Conservation (phyloP, 129 eudicot genomes). For the Silybum marianum region DNA sequence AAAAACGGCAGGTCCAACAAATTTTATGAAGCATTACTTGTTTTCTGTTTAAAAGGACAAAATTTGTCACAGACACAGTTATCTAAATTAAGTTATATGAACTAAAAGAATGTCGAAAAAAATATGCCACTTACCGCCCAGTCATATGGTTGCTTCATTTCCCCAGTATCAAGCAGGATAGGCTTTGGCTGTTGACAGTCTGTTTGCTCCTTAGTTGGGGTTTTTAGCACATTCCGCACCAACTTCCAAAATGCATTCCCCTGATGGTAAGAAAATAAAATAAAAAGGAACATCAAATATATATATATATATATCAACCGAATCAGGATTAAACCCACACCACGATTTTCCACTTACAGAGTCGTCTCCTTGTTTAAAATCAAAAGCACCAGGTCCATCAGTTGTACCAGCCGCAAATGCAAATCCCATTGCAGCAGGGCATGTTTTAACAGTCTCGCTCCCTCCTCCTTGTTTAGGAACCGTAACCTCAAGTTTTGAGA, state of each 20-base stretch:
- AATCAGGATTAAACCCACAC: neutral
- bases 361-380: conserved; percentile 92
- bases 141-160: conserved; percentile 93
- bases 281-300: neutral
- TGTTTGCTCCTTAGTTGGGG: conserved; percentile 71
- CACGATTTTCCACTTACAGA: conserved; percentile 39
- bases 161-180: conserved; percentile 93
- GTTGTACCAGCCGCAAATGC: conserved; percentile 99
- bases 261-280: conserved; percentile 35
- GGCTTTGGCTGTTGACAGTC: conserved; percentile 97
- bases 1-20: neutral
- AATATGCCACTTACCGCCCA: conserved; percentile 84
- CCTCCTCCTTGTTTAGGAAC: conserved; percentile 68
- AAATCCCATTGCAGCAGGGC: conserved; percentile 99
- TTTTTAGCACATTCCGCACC: conserved; percentile 83
- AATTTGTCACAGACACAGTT: neutral
- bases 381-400: conserved; percentile 99
- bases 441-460: conserved; percentile 65
- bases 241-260: conserved; percentile 94
- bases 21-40: neutral
- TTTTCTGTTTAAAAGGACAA: neutral
- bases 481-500: conserved; percentile 78
- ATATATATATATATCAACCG: neutral
- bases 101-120: neutral
- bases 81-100: neutral